phyloP scores from a whole-genome alignment of 2,329 filamentous ascomycete genomes.

The Paracoccidioides brasiliensis region DNA sequence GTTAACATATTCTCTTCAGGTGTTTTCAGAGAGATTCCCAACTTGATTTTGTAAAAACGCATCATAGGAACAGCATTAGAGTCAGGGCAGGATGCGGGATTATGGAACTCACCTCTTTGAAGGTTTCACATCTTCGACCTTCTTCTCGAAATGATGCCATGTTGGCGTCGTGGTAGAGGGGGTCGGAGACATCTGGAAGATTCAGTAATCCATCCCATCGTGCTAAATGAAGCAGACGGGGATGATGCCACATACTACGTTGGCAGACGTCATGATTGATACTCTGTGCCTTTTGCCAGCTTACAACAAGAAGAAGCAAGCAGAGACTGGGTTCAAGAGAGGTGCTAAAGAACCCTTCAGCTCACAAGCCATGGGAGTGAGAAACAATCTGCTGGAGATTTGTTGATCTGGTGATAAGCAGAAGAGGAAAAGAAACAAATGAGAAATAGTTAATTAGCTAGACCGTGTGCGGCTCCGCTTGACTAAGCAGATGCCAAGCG shows the following conservation, averaged over 20 bases:
- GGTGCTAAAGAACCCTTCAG: background rate
- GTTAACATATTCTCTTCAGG: conserved; percentile 83
- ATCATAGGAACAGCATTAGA: conserved; percentile 51
- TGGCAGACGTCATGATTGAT: conserved; percentile 27
- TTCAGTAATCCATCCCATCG: conserved; percentile 8
- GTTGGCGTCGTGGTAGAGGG: conserved; percentile 58
- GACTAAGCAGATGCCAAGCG: conserved; percentile 2
- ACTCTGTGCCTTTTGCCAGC: background rate
- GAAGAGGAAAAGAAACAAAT: background rate
- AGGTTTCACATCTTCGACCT: conserved; percentile 70
- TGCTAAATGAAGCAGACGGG: conserved; percentile 15
- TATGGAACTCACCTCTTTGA: conserved; percentile 68
- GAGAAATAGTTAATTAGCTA: background rate
- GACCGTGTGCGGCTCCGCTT: conserved; percentile 3
- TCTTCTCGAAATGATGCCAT: conserved; percentile 63
- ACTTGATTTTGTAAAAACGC: conserved; percentile 59
- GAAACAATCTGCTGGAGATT: background rate
- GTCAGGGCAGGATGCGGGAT: conserved; percentile 2
- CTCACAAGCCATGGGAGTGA: conserved; percentile 3
- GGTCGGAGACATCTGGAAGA: conserved; percentile 50
- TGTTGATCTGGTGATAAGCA: background rate
- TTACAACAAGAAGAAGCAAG: background rate
- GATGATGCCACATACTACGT: conserved; percentile 27
- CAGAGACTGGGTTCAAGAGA: background rate
- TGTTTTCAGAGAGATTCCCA: conserved; percentile 99